Evolutionary conservation across 192 early-diverging fungal species (phyloP).

Genomic region (Coemansia asiatica): DNA sequence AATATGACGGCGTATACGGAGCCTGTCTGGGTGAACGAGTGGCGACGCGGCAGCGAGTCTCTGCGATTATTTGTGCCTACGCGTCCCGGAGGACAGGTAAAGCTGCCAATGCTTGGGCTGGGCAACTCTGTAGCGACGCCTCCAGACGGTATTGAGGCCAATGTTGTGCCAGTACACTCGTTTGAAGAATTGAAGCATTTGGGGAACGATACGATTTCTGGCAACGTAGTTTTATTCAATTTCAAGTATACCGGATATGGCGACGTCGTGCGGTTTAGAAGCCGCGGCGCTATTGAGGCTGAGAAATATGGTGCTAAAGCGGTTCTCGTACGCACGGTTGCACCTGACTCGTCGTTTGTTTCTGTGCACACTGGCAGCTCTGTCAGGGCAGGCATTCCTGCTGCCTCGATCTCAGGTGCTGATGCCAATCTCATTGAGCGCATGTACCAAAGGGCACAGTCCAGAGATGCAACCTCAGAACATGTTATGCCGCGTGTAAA

Average conservation of each 20-base stretch:
- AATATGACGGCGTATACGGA: constrained; percentile 56
- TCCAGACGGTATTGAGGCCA: constrained; percentile 47
- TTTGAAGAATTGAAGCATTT: constrained; percentile 54
- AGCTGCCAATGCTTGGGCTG: constrained; percentile 56
- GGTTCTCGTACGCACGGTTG: constrained; percentile 56
- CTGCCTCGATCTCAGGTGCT: constrained; percentile 57
- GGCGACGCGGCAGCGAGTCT: constrained; percentile 58
- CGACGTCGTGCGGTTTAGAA: constrained; percentile 22
- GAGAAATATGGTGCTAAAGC: constrained; percentile 57
- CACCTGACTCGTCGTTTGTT: constrained; percentile 50
- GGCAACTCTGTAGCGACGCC: constrained; percentile 57
- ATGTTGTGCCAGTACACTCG: constrained; percentile 56
- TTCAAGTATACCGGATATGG: constrained; percentile 41
- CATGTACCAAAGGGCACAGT: constrained; percentile 44
- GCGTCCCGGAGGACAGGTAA: constrained; percentile 42
- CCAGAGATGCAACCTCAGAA: constrained; percentile 25
- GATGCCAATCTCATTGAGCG: constrained; percentile 60
- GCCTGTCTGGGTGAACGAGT: constrained; percentile 57
- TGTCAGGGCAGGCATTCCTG: constrained; percentile 53
- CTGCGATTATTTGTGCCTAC: constrained; percentile 56
- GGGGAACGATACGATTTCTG: constrained; percentile 43
- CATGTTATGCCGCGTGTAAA: constrained; percentile 52
- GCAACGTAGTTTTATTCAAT: constrained; percentile 58
- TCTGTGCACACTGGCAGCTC: constrained; percentile 61
- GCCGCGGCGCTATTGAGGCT: constrained; percentile 33